phyloP scores from a whole-genome alignment of 176 grass and related monocot genomes.

The Bonia amplexicaulis region DNA sequence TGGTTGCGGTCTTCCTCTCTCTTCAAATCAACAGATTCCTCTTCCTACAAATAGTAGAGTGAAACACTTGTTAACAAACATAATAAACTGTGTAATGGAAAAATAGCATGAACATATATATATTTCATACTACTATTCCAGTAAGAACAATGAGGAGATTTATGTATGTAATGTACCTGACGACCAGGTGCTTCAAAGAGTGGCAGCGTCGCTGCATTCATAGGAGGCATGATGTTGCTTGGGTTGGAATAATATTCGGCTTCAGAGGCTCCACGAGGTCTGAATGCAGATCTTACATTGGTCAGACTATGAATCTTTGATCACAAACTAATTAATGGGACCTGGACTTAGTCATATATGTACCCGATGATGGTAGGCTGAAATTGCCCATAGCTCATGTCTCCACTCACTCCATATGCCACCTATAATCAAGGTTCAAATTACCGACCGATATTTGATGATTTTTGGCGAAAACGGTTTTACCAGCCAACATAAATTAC shows the following conservation, averaged over 20 bases:
- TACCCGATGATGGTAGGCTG: conserved; percentile 30
- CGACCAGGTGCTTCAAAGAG: neutral
- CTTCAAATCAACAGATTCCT: neutral
- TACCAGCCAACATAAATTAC: too few species aligned
- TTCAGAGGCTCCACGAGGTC: neutral
- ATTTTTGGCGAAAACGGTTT: too few species aligned
- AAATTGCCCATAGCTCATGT: conserved; percentile 35
- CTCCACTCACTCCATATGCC: conserved; percentile 42
- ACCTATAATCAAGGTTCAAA: neutral
- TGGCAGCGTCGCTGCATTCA: neutral
- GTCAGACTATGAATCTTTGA: neutral
- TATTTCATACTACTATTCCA: neutral
- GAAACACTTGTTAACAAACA: neutral
- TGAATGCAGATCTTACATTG: neutral
- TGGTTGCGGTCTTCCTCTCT: conserved; percentile 20
- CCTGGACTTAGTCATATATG: neutral
- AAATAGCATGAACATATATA: neutral
- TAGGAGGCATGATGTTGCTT: neutral
- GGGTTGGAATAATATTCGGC: neutral
- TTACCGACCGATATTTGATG: too few species aligned
- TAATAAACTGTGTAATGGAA: too few species aligned
- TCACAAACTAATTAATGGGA: neutral
- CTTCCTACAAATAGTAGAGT: neutral
- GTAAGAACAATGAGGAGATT: neutral
- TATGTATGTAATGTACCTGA: neutral